A percentile compares a stretch with the other conserved stretches of the same genome.
Evolutionary conservation across 768 basidiomycete species (phyloP).

Genomic region (Phaeotremella fagi): DNA sequence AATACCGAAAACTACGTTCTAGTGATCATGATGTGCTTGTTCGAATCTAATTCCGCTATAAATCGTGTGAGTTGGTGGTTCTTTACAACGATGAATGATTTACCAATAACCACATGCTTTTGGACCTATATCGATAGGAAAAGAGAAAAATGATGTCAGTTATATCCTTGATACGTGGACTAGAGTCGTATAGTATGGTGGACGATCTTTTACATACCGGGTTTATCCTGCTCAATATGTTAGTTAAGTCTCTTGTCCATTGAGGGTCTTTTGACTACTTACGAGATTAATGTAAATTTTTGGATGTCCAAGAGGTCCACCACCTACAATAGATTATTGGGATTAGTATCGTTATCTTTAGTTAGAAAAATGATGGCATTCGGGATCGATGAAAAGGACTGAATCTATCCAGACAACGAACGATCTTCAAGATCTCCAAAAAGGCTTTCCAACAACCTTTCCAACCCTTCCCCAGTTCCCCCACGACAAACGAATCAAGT

Average conservation of each 20-base stretch:
- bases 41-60: conserved; percentile 82
- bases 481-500: background rate
- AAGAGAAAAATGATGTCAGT: background rate
- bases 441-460: background rate
- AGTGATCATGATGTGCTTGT: conserved; percentile 69
- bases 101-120: conserved; percentile 78
- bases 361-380: too few relatives aligned
- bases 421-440: background rate
- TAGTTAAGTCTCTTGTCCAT: background rate
- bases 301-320: conserved; percentile 91
- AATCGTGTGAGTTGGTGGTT: background rate
- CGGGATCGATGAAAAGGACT: background rate
- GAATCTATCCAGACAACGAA: background rate
- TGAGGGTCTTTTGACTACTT: conserved; percentile 41
- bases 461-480: too few relatives aligned
- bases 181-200: background rate
- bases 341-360: too few relatives aligned
- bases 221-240: conserved; percentile 64
- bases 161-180: background rate
- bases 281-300: conserved; percentile 89
- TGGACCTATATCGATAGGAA: conserved; percentile 49
- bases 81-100: conserved; percentile 6
- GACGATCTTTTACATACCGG: conserved; percentile 51
- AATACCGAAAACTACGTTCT: conserved; percentile 3
- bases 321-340: conserved; percentile 58